These are phyloP conservation scores for Beauveria asiatica DNA, from an alignment of 2,329 filamentous ascomycete genomes.

Conservation along the genomic window DNA sequence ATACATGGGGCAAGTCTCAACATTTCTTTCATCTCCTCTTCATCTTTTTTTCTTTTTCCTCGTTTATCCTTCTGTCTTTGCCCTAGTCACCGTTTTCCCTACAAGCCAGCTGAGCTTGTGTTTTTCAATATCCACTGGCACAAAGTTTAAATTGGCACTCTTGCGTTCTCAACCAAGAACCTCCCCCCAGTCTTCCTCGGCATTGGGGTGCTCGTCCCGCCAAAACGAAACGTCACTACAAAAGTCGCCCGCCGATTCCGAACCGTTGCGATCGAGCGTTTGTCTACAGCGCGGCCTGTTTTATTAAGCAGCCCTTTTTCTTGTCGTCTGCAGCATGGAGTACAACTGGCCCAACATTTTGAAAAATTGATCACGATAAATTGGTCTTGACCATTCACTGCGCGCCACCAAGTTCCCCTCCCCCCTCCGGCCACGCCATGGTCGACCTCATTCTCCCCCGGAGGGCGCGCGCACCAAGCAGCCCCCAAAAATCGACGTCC, in stretches of 20 bases:
- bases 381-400: background rate
- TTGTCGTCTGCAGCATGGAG: background rate
- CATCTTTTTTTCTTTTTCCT: background rate
- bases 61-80: background rate
- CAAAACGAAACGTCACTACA: conserved; percentile 7
- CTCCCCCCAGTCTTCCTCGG: background rate
- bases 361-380: background rate
- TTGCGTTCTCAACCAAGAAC: background rate
- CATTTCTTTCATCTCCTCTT: background rate
- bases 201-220: background rate
- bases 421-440: background rate
- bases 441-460: conserved; percentile 12
- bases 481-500: background rate
- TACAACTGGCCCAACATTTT: background rate
- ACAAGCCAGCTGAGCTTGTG: no score
- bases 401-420: no score
- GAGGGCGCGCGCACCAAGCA: conserved; percentile 4
- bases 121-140: no score
- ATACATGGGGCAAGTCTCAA: background rate
- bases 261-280: background rate
- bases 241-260: background rate
- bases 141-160: background rate
- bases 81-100: background rate
- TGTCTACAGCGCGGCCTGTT: background rate
- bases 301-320: background rate